Evolutionary conservation across 192 early-diverging fungal genomes (phyloP).

Genomic region (Backusella sp.): DNA sequence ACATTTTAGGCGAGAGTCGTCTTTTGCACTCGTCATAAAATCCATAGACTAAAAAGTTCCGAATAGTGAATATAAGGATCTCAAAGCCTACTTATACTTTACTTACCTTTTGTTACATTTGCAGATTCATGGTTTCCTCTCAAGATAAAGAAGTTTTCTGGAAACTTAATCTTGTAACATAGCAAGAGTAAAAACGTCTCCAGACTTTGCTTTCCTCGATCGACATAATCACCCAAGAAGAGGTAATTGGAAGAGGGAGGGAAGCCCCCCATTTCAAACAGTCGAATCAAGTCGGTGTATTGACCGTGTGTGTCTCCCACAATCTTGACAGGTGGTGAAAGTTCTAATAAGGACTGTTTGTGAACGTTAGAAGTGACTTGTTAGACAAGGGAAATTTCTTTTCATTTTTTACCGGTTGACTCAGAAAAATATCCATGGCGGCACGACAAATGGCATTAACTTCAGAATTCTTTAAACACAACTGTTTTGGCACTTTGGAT

Average conservation of each 20-base stretch:
- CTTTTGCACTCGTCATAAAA: constrained; percentile 98
- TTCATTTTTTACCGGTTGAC: constrained; percentile 63
- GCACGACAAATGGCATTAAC: constrained; percentile 83
- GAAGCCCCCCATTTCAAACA: constrained; percentile 94
- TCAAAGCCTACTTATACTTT: background rate
- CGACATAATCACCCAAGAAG: constrained; percentile 96
- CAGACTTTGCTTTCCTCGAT: constrained; percentile 91
- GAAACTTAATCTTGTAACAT: constrained; percentile 97
- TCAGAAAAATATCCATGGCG: constrained; percentile 85
- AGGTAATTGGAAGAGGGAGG: constrained; percentile 91
- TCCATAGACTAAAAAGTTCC: constrained; percentile 71
- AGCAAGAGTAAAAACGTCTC: constrained; percentile 94
- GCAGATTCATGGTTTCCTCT: constrained; percentile 97
- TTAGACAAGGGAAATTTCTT: background rate
- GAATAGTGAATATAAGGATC: background rate
- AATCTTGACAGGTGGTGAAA: constrained; percentile 76
- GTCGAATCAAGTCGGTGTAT: constrained; percentile 85
- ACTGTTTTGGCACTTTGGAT: constrained; percentile 70
- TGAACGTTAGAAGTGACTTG: background rate
- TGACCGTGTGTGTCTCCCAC: constrained; percentile 95
- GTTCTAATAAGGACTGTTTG: constrained; percentile 58
- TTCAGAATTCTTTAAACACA: constrained; percentile 85
- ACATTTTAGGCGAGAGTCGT: constrained; percentile 81
- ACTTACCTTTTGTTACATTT: constrained; percentile 81
- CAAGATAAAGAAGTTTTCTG: constrained; percentile 94